Evolutionary conservation across 176 grass and related monocot species (phyloP).

Genomic region (Cymbopogon citratus): DNA sequence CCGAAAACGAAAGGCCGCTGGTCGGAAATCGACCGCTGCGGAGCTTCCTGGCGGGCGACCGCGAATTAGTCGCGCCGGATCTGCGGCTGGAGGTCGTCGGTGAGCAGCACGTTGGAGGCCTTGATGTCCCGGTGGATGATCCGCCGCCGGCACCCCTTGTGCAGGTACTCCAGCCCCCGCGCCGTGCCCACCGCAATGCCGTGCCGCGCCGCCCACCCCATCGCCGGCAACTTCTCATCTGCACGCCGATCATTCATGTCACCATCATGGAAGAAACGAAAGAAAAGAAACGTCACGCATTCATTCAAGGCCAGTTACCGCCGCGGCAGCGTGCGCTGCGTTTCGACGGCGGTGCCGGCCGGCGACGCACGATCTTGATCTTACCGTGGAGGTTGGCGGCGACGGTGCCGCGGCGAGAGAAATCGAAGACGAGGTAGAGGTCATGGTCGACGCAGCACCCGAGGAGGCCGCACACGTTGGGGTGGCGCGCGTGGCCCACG

Average conservation of each 20-base stretch:
- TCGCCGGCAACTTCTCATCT: slow-evolving; percentile 43
- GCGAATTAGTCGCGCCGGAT: too few species aligned
- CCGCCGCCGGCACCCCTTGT: slow-evolving; percentile 80
- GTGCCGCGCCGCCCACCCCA: slow-evolving; percentile 64
- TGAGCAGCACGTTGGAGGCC: slow-evolving; percentile 79
- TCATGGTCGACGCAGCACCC: slow-evolving; percentile 86
- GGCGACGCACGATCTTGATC: too few species aligned
- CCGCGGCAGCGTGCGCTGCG: not conserved
- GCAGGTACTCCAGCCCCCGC: slow-evolving; percentile 75
- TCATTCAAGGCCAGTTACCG: too few species aligned
- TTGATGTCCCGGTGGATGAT: slow-evolving; percentile 99
- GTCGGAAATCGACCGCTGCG: too few species aligned
- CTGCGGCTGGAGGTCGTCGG: slow-evolving; percentile 67
- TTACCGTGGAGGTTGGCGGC: slow-evolving; percentile 65
- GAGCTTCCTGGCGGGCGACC: too few species aligned
- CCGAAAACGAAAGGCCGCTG: too few species aligned
- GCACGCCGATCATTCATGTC: not conserved
- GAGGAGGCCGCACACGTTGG: slow-evolving; percentile 70
- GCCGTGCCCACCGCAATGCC: slow-evolving; percentile 72
- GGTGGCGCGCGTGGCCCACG: slow-evolving; percentile 68
- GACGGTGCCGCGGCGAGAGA: slow-evolving; percentile 78
- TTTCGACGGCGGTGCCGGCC: too few species aligned
- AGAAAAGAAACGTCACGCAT: not conserved
- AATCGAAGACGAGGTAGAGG: slow-evolving; percentile 75
- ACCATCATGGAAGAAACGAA: not conserved